Conservation (phyloP, 2,329 filamentous ascomycete species). For the Xylaria sp. region DNA sequence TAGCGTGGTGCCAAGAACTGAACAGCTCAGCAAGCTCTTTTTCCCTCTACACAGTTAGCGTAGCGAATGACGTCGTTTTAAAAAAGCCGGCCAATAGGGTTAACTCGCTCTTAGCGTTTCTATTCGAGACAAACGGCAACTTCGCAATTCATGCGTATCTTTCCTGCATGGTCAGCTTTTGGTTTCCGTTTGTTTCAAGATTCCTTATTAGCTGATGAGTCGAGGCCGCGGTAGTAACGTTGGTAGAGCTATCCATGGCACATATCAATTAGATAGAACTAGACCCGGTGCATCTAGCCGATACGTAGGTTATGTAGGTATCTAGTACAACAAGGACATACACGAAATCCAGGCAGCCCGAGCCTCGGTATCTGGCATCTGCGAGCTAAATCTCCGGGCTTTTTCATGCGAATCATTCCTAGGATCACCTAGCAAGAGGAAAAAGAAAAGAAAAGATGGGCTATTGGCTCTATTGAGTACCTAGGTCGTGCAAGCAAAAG, state of each 20-base stretch:
- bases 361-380: slow-evolving; percentile 12
- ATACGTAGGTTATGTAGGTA: not conserved
- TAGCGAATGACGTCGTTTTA: slow-evolving; percentile 30
- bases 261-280: not conserved
- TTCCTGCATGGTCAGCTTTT: slow-evolving; percentile 39
- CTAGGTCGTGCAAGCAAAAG: slow-evolving; percentile 5
- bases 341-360: slow-evolving; percentile 21
- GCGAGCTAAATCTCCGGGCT: slow-evolving; percentile 32
- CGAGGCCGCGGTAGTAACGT: not conserved
- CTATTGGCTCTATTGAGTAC: not conserved
- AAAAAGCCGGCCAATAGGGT: slow-evolving; percentile 25
- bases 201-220: slow-evolving; percentile 39
- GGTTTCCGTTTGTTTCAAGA: slow-evolving; percentile 40
- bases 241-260: not conserved
- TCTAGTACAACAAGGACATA: slow-evolving; percentile 17
- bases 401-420: slow-evolving; percentile 29
- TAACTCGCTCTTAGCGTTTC: slow-evolving; percentile 23
- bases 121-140: slow-evolving; percentile 37
- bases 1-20: slow-evolving; percentile 33
- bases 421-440: slow-evolving; percentile 7
- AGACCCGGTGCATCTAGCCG: not conserved
- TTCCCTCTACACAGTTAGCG: not conserved
- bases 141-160: slow-evolving; percentile 37
- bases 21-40: slow-evolving; percentile 29
- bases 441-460: slow-evolving; percentile 6